Conservation (phyloP, 495 filamentous ascomycete species). For the Xylaria intraflava region DNA sequence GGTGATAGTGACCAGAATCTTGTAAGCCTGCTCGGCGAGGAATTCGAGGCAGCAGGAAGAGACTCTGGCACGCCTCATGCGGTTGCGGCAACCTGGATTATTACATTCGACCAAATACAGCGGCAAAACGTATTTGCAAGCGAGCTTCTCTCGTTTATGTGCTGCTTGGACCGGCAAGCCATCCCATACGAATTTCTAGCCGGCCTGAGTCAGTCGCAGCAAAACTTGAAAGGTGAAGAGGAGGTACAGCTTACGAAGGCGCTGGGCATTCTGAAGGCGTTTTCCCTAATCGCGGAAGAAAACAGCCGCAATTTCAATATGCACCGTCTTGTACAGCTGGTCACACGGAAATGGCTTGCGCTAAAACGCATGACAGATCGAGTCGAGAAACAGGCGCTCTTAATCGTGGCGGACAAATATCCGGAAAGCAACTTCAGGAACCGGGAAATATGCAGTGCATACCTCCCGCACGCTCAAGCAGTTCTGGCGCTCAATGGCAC, state of each 20-base stretch:
- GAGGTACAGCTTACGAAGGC: slow-evolving; percentile 26
- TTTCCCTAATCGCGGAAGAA: slow-evolving; percentile 31
- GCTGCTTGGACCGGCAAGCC: slow-evolving; percentile 35
- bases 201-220: not conserved
- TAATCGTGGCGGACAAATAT: slow-evolving; percentile 25
- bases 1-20: slow-evolving; percentile 18
- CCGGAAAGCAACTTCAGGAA: slow-evolving; percentile 30
- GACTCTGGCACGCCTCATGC: slow-evolving; percentile 27
- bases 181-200: slow-evolving; percentile 34
- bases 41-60: slow-evolving; percentile 18
- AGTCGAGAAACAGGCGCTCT: slow-evolving; percentile 29
- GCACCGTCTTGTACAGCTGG: slow-evolving; percentile 41
- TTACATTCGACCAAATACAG: slow-evolving; percentile 38
- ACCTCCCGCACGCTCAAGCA: slow-evolving; percentile 34
- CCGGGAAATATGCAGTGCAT: slow-evolving; percentile 28
- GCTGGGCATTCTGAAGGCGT: slow-evolving; percentile 35
- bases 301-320: slow-evolving; percentile 26
- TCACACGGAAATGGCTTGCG: slow-evolving; percentile 39
- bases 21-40: slow-evolving; percentile 20
- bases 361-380: slow-evolving; percentile 15
- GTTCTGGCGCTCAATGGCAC: slow-evolving; percentile 11
- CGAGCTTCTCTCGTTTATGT: slow-evolving; percentile 41
- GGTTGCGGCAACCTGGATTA: slow-evolving; percentile 30
- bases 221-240: not conserved
- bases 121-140: slow-evolving; percentile 30